These are phyloP conservation scores for Kwoniella bestiolae DNA, from an alignment of 768 basidiomycete genomes.

Conservation along the genomic window DNA sequence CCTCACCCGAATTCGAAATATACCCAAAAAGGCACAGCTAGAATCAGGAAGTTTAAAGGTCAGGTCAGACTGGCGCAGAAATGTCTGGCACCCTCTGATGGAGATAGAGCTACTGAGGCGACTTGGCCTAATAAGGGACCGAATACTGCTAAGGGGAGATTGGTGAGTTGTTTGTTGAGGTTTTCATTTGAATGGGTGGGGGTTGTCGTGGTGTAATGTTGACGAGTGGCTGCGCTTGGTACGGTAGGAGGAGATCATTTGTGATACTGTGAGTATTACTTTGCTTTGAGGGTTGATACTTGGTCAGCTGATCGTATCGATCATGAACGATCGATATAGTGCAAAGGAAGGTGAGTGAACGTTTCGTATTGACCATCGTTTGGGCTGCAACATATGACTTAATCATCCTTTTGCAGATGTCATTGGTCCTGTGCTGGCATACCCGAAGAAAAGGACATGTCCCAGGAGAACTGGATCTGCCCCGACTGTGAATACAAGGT, in stretches of 20 bases:
- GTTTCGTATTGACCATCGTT: neutral
- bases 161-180: slow-evolving; percentile 18
- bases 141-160: slow-evolving; percentile 19
- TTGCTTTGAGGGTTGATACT: no score
- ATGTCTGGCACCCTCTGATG: slow-evolving; percentile 11
- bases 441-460: slow-evolving; percentile 20
- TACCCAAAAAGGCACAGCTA: slow-evolving; percentile 9
- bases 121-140: slow-evolving; percentile 21
- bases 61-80: slow-evolving; percentile 6
- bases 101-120: slow-evolving; percentile 2
- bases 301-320: slow-evolving; percentile 1
- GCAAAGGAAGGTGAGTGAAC: slow-evolving; percentile 15
- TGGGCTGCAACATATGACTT: neutral
- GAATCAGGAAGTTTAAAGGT: slow-evolving; percentile 14
- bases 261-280: slow-evolving; percentile 21
- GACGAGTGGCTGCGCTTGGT: no score
- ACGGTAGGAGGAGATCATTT: slow-evolving; percentile 27
- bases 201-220: no score
- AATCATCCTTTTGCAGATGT: slow-evolving; percentile 4
- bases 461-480: slow-evolving; percentile 22
- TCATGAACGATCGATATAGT: neutral
- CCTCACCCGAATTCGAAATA: neutral
- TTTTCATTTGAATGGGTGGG: neutral
- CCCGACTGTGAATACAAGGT: slow-evolving; percentile 16
- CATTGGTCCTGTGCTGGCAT: slow-evolving; percentile 23